Conservation (phyloP, 768 basidiomycete species). For the Leccinum imitatum region DNA sequence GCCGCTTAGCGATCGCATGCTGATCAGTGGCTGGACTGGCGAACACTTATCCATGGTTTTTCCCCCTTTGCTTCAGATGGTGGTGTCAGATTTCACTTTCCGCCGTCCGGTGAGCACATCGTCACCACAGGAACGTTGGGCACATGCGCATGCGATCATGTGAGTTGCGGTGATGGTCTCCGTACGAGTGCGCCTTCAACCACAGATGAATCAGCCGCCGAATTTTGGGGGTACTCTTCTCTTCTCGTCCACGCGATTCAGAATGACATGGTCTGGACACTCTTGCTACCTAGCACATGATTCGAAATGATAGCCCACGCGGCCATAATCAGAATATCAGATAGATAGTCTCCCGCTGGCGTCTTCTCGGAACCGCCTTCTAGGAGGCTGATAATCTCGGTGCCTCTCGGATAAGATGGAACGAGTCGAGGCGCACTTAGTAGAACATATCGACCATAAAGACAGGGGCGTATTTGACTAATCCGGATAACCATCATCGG, state of each 20-base stretch:
- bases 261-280: neutral
- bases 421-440: no score
- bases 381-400: neutral
- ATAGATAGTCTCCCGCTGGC: neutral
- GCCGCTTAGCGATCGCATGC: neutral
- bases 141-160: slow-evolving; percentile 13
- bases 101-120: slow-evolving; percentile 18
- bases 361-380: neutral
- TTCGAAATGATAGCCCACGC: neutral
- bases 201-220: neutral
- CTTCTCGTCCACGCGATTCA: neutral
- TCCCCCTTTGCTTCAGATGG: slow-evolving; percentile 2
- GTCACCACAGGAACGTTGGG: slow-evolving; percentile 23
- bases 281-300: no score
- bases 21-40: slow-evolving; percentile 8
- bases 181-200: neutral
- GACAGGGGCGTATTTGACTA: neutral
- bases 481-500: neutral
- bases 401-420: no score
- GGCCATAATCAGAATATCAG: neutral
- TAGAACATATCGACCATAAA: neutral
- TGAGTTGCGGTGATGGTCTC: neutral
- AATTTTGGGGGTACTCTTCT: neutral
- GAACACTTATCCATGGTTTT: slow-evolving; percentile 12
- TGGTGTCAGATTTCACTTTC: neutral